Evolutionary conservation across 352 stramenopile genomes (phyloP).

Genomic region (Globisporangium solare): DNA sequence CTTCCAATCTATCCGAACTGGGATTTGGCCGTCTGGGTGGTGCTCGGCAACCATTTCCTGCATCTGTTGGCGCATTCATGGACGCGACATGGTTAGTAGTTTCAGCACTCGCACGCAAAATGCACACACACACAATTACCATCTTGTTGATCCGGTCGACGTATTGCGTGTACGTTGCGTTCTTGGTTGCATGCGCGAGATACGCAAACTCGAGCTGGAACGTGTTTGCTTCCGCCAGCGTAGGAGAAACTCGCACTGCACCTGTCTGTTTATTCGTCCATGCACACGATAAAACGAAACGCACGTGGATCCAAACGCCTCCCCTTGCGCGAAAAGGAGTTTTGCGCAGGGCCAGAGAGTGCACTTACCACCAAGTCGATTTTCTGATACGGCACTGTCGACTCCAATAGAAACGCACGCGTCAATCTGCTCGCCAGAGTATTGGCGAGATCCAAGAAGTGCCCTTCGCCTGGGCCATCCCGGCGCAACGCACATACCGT

Average conservation of each 20-base stretch:
- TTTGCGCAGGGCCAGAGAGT: neutral
- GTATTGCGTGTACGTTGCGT: conserved; percentile 27
- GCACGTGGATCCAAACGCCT: too few relatives aligned
- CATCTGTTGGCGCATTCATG: conserved; percentile 15
- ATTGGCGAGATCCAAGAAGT: conserved; percentile 39
- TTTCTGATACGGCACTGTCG: conserved; percentile 28
- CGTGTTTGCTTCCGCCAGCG: conserved; percentile 39
- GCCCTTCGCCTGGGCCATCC: conserved; percentile 20
- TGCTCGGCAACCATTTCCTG: conserved; percentile 19
- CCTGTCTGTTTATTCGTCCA: neutral
- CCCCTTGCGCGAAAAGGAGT: too few relatives aligned
- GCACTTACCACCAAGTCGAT: conserved; percentile 34
- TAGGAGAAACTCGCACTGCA: conserved; percentile 11
- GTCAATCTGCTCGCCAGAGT: conserved; percentile 31
- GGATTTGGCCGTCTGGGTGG: conserved; percentile 41
- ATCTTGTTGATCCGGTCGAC: conserved; percentile 40
- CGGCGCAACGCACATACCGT: neutral
- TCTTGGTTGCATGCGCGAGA: conserved; percentile 29
- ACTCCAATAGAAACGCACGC: conserved; percentile 29
- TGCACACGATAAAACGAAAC: neutral
- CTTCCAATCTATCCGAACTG: conserved; percentile 33
- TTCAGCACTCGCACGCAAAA: too few relatives aligned
- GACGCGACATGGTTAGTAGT: neutral
- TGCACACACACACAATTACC: conserved; percentile 11
- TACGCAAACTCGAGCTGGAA: conserved; percentile 74